A percentile compares a stretch with the other conserved stretches of the same genome.
phyloP scores from a whole-genome alignment of 2,329 filamentous ascomycete species.

The Cercospora janseana region DNA sequence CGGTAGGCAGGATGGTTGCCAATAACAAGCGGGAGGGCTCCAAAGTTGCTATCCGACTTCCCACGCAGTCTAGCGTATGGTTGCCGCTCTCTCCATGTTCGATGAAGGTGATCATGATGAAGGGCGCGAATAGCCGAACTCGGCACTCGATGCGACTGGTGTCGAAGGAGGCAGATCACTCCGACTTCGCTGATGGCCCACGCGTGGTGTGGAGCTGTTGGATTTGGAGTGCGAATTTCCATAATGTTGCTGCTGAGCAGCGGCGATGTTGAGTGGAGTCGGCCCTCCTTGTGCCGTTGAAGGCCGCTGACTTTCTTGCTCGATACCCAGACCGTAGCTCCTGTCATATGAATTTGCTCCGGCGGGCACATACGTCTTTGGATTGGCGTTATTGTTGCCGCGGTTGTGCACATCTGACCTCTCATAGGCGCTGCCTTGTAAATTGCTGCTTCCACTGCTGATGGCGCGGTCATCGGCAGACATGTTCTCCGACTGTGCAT shows the following conservation, averaged over 20 bases:
- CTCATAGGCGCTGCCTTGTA: slow-evolving; percentile 19
- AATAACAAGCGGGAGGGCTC: background rate
- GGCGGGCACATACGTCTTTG: slow-evolving; percentile 29
- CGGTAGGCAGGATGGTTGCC: background rate
- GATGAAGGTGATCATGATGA: slow-evolving; percentile 15
- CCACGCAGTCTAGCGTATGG: no score
- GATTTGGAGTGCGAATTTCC: slow-evolving; percentile 16
- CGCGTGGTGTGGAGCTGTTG: slow-evolving; percentile 23
- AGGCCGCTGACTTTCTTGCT: slow-evolving; percentile 22
- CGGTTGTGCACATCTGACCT: slow-evolving; percentile 18
- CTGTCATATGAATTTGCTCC: slow-evolving; percentile 21
- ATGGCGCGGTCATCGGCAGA: slow-evolving; percentile 23
- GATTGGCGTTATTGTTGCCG: slow-evolving; percentile 23
- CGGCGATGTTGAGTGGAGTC: slow-evolving; percentile 12
- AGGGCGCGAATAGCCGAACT: slow-evolving; percentile 20
- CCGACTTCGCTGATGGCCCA: slow-evolving; percentile 25
- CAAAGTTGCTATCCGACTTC: no score
- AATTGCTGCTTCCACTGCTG: slow-evolving; percentile 24
- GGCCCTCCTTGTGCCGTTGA: slow-evolving; percentile 23
- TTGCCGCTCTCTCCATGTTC: no score
- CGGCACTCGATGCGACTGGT: slow-evolving; percentile 22
- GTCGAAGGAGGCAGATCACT: slow-evolving; percentile 24
- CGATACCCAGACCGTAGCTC: slow-evolving; percentile 22
- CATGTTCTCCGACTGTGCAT: slow-evolving; percentile 12
- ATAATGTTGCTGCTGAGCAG: slow-evolving; percentile 15